Conservation (phyloP, 306 rosid genomes). For the Boehmeria nivea region DNA sequence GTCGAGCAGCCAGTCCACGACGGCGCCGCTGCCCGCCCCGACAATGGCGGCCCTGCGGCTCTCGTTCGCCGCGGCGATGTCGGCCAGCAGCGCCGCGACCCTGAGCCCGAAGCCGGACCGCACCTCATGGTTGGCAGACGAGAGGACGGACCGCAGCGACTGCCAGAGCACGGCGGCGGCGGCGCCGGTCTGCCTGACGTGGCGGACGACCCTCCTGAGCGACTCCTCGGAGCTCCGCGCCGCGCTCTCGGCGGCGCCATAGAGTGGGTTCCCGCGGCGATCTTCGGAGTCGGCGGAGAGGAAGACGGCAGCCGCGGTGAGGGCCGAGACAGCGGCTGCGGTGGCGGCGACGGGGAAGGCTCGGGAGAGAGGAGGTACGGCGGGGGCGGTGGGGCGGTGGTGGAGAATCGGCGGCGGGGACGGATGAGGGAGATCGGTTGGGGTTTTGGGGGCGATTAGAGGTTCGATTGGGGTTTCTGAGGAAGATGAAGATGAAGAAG, state of each 20-base stretch:
- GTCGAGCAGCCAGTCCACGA: constrained; percentile 87
- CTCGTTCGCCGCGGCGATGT: constrained; percentile 74
- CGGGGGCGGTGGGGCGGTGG: constrained; percentile 7
- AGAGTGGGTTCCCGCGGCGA: constrained; percentile 32
- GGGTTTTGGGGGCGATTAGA: constrained; percentile 12
- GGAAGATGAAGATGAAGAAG: constrained; percentile 16
- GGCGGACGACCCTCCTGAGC: constrained; percentile 45
- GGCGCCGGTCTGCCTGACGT: constrained; percentile 60
- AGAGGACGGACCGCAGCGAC: constrained; percentile 71
- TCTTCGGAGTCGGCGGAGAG: constrained; percentile 14
- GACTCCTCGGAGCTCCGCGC: constrained; percentile 46
- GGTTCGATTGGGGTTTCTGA: constrained; percentile 9
- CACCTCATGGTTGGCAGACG: constrained; percentile 89
- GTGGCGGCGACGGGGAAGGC: constrained; percentile 42
- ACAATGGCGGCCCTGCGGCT: constrained; percentile 79
- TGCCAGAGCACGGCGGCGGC: constrained; percentile 85
- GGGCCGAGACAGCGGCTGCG: constrained; percentile 37
- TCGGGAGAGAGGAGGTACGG: constrained; percentile 29
- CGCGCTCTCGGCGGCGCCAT: constrained; percentile 37
- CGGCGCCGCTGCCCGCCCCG: constrained; percentile 87
- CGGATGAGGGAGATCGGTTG: constrained; percentile 19
- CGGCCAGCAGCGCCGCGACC: constrained; percentile 86
- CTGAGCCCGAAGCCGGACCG: constrained; percentile 88
- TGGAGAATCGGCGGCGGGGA: constrained; percentile 24
- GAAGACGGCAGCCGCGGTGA: constrained; percentile 45